Evolutionary conservation across 139 green algal species (phyloP).

Genomic region (Coccomyxa sp.): DNA sequence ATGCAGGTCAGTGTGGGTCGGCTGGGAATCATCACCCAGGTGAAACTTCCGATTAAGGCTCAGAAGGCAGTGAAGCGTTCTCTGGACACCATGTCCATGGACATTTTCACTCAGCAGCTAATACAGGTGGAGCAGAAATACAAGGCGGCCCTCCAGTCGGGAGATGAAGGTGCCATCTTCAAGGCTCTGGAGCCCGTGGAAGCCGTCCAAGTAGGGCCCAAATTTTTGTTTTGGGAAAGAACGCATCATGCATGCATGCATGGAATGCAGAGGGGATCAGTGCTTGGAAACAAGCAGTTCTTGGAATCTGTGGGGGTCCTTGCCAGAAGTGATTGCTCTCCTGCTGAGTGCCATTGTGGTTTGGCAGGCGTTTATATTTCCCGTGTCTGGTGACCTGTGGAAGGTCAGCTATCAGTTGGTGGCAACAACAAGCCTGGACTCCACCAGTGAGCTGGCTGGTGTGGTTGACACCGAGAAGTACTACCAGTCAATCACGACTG

Average conservation of each 20-base stretch:
- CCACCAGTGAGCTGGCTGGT: background rate
- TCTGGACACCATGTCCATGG: background rate
- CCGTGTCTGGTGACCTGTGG: background rate
- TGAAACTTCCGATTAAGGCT: constrained; percentile 50
- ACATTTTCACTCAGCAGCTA: background rate
- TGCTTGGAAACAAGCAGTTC: no score
- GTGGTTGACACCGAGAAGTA: background rate
- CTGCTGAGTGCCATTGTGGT: background rate
- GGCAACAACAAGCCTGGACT: background rate
- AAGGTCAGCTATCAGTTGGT: background rate
- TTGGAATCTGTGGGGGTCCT: no score
- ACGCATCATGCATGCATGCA: no score
- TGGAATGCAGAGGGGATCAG: no score
- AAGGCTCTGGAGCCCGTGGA: no score
- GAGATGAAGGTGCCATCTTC: no score
- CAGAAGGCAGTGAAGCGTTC: constrained; percentile 16
- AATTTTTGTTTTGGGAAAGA: no score
- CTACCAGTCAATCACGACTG: background rate
- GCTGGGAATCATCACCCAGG: constrained; percentile 66
- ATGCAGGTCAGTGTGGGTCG: constrained; percentile 44
- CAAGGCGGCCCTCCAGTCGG: no score
- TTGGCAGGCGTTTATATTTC: background rate
- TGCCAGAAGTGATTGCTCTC: no score
- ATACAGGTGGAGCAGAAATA: background rate
- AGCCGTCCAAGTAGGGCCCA: no score